These are phyloP conservation scores for Dichotomocladium elegans DNA, from an alignment of 371 early-diverging fungal species.

Conservation along the genomic window DNA sequence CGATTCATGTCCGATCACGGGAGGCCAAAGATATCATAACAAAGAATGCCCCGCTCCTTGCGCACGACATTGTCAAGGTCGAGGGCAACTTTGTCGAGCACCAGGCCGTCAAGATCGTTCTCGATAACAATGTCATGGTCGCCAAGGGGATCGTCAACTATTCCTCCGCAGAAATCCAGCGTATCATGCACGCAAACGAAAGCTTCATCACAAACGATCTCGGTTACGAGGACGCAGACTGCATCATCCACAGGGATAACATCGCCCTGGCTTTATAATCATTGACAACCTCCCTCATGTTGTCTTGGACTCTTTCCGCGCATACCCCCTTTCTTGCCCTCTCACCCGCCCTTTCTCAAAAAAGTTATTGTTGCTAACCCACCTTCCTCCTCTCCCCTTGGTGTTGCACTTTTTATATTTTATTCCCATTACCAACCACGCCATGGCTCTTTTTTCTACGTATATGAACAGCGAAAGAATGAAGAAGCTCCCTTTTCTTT, in stretches of 20 bases:
- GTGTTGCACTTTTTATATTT: no score
- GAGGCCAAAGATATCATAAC: slow-evolving; percentile 70
- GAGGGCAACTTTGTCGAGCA: slow-evolving; percentile 82
- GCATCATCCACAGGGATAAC: slow-evolving; percentile 85
- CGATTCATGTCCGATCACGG: slow-evolving; percentile 70
- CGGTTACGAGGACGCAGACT: slow-evolving; percentile 88
- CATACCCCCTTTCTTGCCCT: neutral
- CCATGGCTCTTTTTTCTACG: no score
- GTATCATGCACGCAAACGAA: slow-evolving; percentile 81
- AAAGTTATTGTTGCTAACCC: neutral
- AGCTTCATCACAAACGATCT: slow-evolving; percentile 73
- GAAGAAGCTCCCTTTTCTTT: no score
- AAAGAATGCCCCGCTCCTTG: slow-evolving; percentile 57
- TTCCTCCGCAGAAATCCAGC: slow-evolving; percentile 72
- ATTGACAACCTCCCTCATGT: no score
- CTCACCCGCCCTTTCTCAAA: neutral
- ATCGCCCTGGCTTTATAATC: slow-evolving; percentile 61
- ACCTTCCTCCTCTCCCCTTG: no score
- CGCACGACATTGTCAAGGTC: slow-evolving; percentile 77
- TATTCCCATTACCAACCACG: no score
- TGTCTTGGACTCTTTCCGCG: neutral
- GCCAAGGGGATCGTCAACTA: slow-evolving; percentile 92
- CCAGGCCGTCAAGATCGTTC: slow-evolving; percentile 79
- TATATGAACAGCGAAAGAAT: no score
- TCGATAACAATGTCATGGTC: slow-evolving; percentile 59